phyloP scores from a whole-genome alignment of 2,329 filamentous ascomycete genomes.

The Pleoardoris graminearum region DNA sequence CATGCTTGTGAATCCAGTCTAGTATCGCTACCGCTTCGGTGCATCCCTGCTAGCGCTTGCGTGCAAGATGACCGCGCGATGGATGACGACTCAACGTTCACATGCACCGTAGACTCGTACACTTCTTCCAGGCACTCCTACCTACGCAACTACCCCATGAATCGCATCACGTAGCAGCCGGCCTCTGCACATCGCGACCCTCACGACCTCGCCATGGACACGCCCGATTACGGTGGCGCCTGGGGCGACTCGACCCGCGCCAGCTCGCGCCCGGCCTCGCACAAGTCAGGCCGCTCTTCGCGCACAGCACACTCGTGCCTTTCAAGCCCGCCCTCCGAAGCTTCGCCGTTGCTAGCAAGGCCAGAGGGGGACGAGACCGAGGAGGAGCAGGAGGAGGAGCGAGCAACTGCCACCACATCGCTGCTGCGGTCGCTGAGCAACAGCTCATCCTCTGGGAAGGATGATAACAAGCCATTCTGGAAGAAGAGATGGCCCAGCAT shows the following conservation, averaged over 20 bases:
- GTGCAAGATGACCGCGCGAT: too few species aligned
- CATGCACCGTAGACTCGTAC: too few species aligned
- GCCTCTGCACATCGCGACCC: conserved; percentile 3
- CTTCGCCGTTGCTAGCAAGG: conserved; percentile 46
- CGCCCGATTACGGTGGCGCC: conserved; percentile 35
- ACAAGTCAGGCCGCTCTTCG: conserved; percentile 40
- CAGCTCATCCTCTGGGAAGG: conserved; percentile 25
- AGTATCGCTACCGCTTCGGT: conserved; percentile 6
- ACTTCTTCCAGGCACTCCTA: too few species aligned
- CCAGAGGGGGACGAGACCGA: conserved; percentile 25
- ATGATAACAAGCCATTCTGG: conserved; percentile 28
- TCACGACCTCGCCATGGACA: conserved; percentile 31
- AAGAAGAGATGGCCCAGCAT: conserved; percentile 74
- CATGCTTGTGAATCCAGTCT: too few species aligned
- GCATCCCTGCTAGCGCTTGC: conserved; percentile 16
- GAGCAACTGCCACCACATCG: conserved; percentile 41
- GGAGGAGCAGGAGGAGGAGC: conserved; percentile 28
- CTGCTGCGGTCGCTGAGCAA: conserved; percentile 40
- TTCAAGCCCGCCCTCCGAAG: conserved; percentile 42
- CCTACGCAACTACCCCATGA: neutral
- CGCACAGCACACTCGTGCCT: conserved; percentile 36
- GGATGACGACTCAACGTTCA: too few species aligned
- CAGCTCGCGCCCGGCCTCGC: conserved; percentile 44
- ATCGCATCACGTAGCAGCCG: conserved; percentile 16
- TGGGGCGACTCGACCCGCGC: conserved; percentile 41